These are phyloP conservation scores for Porpolomopsis calyptriformis DNA, from an alignment of 768 basidiomycete genomes.

Conservation along the genomic window DNA sequence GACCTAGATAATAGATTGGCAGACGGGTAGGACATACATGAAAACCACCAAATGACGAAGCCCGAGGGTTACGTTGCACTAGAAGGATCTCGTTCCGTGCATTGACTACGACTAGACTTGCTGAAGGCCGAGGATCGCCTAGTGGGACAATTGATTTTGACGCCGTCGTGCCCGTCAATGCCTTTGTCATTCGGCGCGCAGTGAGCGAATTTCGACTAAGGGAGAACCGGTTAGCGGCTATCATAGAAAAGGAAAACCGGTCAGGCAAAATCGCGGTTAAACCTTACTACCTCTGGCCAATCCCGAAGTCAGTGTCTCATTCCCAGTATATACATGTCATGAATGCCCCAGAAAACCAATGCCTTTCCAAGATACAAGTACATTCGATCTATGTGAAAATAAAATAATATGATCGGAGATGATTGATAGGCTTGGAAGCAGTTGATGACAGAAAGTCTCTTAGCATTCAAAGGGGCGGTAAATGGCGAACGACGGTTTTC, in stretches of 20 bases:
- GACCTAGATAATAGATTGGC: neutral
- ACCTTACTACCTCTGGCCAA: too few species aligned
- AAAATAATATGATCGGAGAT: neutral
- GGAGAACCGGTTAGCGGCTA: too few species aligned
- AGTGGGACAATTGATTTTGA: neutral
- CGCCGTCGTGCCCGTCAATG: constrained; percentile 4
- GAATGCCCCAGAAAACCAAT: too few species aligned
- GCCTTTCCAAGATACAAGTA: too few species aligned
- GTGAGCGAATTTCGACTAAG: too few species aligned
- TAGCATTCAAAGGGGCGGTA: constrained; percentile 16
- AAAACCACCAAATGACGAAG: constrained; percentile 53
- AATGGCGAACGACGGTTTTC: constrained; percentile 36
- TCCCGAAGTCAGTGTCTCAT: too few species aligned
- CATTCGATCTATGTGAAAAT: too few species aligned
- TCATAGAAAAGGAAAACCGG: too few species aligned
- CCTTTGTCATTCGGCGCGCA: neutral
- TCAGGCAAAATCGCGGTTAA: too few species aligned
- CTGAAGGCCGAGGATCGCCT: constrained; percentile 46
- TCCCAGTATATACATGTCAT: too few species aligned
- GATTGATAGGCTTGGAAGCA: neutral
- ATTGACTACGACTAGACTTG: constrained; percentile 59
- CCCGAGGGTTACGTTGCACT: constrained; percentile 58
- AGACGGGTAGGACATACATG: too few species aligned
- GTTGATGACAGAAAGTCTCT: neutral
- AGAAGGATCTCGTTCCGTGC: constrained; percentile 56